Evolutionary conservation across 2,329 filamentous ascomycete species (phyloP).

Genomic region (Cladobotryum mycophilum): DNA sequence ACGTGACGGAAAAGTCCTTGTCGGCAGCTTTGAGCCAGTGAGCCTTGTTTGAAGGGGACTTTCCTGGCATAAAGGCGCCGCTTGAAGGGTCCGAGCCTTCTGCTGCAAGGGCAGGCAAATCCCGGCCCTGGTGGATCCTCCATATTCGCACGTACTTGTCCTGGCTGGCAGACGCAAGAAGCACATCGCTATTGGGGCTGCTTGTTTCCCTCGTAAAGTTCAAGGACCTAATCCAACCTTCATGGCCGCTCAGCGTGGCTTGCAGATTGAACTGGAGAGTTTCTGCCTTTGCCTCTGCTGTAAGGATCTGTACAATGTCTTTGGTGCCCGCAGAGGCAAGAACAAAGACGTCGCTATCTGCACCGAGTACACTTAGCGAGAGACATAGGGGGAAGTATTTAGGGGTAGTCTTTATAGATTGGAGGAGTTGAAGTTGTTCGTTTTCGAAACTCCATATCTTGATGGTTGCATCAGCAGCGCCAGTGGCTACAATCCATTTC

Average conservation of each 20-base stretch:
- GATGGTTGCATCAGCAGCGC: conserved; percentile 70
- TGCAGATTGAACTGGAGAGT: conserved; percentile 57
- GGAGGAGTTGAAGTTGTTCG: conserved; percentile 47
- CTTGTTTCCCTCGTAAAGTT: conserved; percentile 63
- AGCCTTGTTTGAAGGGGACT: conserved; percentile 81
- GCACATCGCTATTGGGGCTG: conserved; percentile 54
- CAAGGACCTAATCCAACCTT: conserved; percentile 88
- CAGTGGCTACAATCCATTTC: conserved; percentile 61
- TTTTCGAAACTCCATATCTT: conserved; percentile 61
- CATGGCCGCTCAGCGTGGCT: conserved; percentile 78
- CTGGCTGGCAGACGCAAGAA: conserved; percentile 90
- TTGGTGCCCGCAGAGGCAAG: conserved; percentile 84
- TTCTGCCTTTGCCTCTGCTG: conserved; percentile 40
- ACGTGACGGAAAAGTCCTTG: conserved; percentile 72
- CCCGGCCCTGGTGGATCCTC: conserved; percentile 69
- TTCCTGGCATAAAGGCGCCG: conserved; percentile 56
- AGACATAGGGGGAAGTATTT: conserved; percentile 77
- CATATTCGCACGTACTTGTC: conserved; percentile 96
- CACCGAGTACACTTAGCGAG: conserved; percentile 57
- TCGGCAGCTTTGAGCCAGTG: conserved; percentile 62
- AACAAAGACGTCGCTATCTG: conserved; percentile 47
- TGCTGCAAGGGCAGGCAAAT: conserved; percentile 51
- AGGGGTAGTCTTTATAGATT: conserved; percentile 67
- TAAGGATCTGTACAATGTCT: conserved; percentile 74
- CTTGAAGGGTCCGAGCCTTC: conserved; percentile 50